Conservation (phyloP, 192 early-diverging fungal species). For the Linnemannia schmuckeri region DNA sequence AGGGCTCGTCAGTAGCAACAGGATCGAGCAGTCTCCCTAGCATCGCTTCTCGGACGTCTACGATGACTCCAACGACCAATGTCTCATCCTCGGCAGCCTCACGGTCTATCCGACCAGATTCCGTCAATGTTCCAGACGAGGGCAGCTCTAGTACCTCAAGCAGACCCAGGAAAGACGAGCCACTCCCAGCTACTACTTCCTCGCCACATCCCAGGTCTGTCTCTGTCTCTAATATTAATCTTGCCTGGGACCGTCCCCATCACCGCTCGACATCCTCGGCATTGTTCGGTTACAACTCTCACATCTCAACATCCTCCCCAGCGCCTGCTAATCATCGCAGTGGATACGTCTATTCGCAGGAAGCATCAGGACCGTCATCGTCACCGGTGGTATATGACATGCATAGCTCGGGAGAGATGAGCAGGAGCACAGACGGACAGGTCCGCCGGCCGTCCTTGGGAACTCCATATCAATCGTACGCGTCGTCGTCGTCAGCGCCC, state of each 20-base stretch:
- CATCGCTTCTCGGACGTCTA: neutral
- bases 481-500: conserved; percentile 23
- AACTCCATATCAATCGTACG: conserved; percentile 16
- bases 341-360: conserved; percentile 21
- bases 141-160: conserved; percentile 3
- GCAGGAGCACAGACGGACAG: conserved; percentile 1
- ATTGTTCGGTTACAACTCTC: neutral
- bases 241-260: conserved; percentile 26
- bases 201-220: conserved; percentile 16
- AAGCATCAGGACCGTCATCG: conserved; percentile 3
- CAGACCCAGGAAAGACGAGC: conserved; percentile 41
- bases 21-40: neutral
- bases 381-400: neutral
- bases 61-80: neutral
- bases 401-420: neutral
- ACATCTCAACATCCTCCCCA: conserved; percentile 12
- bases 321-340: conserved; percentile 26
- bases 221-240: conserved; percentile 17
- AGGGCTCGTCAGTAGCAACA: neutral
- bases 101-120: neutral
- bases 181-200: conserved; percentile 18
- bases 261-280: conserved; percentile 17
- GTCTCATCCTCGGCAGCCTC: neutral
- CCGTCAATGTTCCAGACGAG: neutral
- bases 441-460: conserved; percentile 9